Conservation (phyloP, 306 rosid genomes). For the Quercus engelmannii region DNA sequence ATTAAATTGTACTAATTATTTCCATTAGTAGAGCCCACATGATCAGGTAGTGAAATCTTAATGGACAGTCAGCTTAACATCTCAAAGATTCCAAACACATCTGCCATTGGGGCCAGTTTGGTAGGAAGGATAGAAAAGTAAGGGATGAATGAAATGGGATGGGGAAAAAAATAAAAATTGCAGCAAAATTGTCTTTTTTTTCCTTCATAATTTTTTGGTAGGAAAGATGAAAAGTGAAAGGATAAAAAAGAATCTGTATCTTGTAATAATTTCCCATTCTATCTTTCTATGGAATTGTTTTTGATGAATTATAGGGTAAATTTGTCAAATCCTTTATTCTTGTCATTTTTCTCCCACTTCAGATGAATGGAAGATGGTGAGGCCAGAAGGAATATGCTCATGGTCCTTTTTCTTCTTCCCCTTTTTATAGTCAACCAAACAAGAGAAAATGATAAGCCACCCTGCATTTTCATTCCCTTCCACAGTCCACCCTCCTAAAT, state of each 20-base stretch:
- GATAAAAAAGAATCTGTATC: neutral
- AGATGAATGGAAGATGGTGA: neutral
- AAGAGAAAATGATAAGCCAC: neutral
- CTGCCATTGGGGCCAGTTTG: too few relatives aligned
- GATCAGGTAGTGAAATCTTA: neutral
- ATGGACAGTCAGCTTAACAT: neutral
- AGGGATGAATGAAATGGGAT: too few relatives aligned
- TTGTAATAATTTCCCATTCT: too few relatives aligned
- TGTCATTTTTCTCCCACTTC: neutral
- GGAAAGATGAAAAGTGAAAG: neutral
- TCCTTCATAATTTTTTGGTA: neutral
- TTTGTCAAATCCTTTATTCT: neutral
- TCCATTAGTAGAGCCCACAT: neutral
- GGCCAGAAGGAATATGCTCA: too few relatives aligned
- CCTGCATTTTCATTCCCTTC: neutral
- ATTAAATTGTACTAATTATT: neutral
- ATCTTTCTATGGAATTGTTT: too few relatives aligned
- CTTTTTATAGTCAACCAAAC: too few relatives aligned
- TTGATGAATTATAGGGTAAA: too few relatives aligned
- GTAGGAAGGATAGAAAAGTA: too few relatives aligned
- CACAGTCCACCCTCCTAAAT: neutral
- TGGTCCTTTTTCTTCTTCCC: too few relatives aligned
- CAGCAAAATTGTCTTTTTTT: too few relatives aligned
- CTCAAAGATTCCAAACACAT: too few relatives aligned
- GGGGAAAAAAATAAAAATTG: too few relatives aligned